Evolutionary conservation across 2,329 filamentous ascomycete genomes (phyloP).

Genomic region (Colletotrichum aenigma): DNA sequence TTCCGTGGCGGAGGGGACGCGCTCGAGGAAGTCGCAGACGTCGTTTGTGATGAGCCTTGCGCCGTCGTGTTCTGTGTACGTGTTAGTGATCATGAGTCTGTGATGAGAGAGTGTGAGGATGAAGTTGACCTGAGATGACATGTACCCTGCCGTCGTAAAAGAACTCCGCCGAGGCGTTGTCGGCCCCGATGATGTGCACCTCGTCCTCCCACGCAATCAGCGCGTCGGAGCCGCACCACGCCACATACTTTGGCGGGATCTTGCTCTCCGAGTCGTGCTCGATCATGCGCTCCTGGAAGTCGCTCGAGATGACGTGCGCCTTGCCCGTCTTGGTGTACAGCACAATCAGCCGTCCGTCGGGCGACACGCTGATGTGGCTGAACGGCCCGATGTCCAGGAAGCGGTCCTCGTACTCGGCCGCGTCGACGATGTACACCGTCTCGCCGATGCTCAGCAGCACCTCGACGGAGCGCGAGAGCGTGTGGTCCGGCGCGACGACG

Average conservation of each 20-base stretch:
- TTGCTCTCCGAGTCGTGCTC: constrained; percentile 90
- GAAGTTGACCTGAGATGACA: constrained; percentile 80
- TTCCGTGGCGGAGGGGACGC: constrained; percentile 83
- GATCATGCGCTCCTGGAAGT: constrained; percentile 90
- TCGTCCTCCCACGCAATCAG: constrained; percentile 98
- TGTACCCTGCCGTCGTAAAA: constrained; percentile 94
- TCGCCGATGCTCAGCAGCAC: constrained; percentile 84
- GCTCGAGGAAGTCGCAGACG: constrained; percentile 96
- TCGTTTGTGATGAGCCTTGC: constrained; percentile 89
- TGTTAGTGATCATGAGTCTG: constrained; percentile 19
- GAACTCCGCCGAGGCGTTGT: constrained; percentile 75
- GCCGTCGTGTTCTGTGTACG: constrained; percentile 70
- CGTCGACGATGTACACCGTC: constrained; percentile 87
- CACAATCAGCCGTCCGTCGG: constrained; percentile 86
- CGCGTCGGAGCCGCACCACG: constrained; percentile 97
- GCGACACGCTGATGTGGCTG: constrained; percentile 86
- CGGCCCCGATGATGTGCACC: constrained; percentile 89
- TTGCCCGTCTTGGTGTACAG: constrained; percentile 86
- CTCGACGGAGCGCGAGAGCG: constrained; percentile 90
- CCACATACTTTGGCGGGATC: constrained; percentile 83
- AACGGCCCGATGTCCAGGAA: constrained; percentile 93
- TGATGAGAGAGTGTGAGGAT: too few relatives aligned
- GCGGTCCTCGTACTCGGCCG: constrained; percentile 88
- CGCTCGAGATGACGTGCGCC: constrained; percentile 91
- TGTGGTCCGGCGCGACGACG: constrained; percentile 85